Evolutionary conservation across 345 rosid species (phyloP), one percentile per base, ranked within the genome.

Genomic region (Corchorus olitorius): DNA sequence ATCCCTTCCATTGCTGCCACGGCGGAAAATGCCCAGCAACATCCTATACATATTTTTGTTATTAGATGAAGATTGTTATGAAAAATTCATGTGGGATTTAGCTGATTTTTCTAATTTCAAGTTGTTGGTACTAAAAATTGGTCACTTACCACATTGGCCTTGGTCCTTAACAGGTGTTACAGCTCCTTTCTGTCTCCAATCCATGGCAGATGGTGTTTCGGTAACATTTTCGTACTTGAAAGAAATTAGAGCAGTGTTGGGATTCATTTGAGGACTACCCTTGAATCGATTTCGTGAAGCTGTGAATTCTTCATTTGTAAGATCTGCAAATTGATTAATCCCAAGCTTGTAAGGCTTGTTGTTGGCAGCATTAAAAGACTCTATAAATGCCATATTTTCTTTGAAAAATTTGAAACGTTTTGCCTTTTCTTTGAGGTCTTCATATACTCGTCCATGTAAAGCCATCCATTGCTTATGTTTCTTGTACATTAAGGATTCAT

Each of bases 181-280:
- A 48, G 86, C 92, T 19, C 90, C 90, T 56, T 83, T 87, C 75
- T 76, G 70, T 72, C 89, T 78, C 92, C 90, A 87, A 43, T 88
- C 89, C 77, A 88, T 76, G 17, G 84, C 68, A 1, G 83, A 6
- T 0, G 87, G 87, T 16, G 79, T 80, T 0, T 69, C 73, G 3
- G 73, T 70, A 0, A 87, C 78, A 8, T 83, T 82, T 62, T 63
- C 83, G 45, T 85, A 88, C 83, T 52, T 85, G 79, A 83, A 87
- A 41, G 61, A 68, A 14, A 27, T 8, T n/a, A n/a, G n/a, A 20
- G 45, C 83, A 61, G 17, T 70, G 76, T 49, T 75, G 49, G 83
- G 33, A 55, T 60, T 64, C 69, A 74, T 79, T 76, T 54, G 83
- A 20, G 74, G 1, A 27, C 27, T 27, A 27, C 27, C 70, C 81